A percentile compares a stretch with the other conserved stretches of the same genome.
These are phyloP conservation scores for Trichophyton equinum DNA, from an alignment of 2,329 filamentous ascomycete species.

Conservation along the genomic window DNA sequence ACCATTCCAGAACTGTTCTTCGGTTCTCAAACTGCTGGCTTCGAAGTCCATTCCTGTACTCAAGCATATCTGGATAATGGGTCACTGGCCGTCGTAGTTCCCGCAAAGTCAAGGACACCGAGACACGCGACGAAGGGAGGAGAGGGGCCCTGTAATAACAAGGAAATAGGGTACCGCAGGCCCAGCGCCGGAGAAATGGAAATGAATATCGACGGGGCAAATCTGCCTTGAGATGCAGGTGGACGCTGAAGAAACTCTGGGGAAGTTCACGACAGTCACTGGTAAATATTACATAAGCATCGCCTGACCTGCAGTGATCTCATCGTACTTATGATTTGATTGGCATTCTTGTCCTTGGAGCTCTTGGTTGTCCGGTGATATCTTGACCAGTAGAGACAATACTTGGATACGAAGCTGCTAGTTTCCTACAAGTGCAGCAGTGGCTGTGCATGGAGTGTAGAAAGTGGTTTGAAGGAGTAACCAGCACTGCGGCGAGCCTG, in stretches of 20 bases:
- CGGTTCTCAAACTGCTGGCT: constrained; percentile 58
- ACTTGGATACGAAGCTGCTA: not conserved
- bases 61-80: constrained; percentile 7
- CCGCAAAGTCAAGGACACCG: not conserved
- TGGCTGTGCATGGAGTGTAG: too few species aligned
- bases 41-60: constrained; percentile 52
- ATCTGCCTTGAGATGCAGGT: too few species aligned
- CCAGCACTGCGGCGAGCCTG: too few species aligned
- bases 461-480: too few species aligned
- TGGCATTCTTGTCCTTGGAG: not conserved
- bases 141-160: not conserved
- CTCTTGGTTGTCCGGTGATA: not conserved
- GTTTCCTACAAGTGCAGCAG: too few species aligned
- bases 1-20: constrained; percentile 87
- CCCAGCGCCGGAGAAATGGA: not conserved
- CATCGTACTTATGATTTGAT: not conserved
- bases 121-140: not conserved
- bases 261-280: not conserved
- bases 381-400: not conserved
- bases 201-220: not conserved
- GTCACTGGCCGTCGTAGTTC: not conserved
- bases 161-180: not conserved
- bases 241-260: not conserved
- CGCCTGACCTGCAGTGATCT: not conserved
- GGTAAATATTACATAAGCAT: not conserved